Percentiles rank a stretch among this genome's conserved stretches.
phyloP scores from a whole-genome alignment of 768 basidiomycete species.

The Tulasnella sp. region DNA sequence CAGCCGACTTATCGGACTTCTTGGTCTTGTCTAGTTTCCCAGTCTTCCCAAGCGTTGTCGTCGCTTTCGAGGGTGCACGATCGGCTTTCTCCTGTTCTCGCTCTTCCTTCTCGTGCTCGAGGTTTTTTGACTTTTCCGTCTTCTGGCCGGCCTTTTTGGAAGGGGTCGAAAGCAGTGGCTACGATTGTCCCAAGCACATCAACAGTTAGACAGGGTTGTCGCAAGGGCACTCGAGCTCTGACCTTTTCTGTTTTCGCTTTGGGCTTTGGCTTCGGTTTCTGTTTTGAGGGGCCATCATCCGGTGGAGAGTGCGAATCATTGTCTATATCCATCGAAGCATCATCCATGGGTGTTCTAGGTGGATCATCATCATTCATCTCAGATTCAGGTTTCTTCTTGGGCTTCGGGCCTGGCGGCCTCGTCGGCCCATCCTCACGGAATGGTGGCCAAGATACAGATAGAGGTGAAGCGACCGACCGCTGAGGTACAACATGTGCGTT shows the following conservation, averaged over 20 bases:
- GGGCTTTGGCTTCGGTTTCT: slow-evolving; percentile 14
- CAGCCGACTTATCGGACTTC: slow-evolving; percentile 3
- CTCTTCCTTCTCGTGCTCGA: slow-evolving; percentile 12
- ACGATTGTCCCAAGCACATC: not conserved
- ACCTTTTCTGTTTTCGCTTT: slow-evolving; percentile 3
- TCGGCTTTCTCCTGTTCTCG: slow-evolving; percentile 10
- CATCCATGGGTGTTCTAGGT: no score
- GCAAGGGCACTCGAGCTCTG: not conserved
- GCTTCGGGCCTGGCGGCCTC: not conserved
- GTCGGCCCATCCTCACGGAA: not conserved
- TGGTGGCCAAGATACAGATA: not conserved
- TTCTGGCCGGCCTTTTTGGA: not conserved
- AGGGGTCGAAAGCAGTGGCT: not conserved
- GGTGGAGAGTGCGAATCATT: no score
- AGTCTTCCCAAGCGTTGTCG: not conserved
- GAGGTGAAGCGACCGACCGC: not conserved
- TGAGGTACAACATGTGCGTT: slow-evolving; percentile 3
- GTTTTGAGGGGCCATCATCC: not conserved
- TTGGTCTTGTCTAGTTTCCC: not conserved
- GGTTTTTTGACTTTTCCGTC: slow-evolving; percentile 7
- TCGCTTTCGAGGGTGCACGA: not conserved
- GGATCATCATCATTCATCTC: not conserved
- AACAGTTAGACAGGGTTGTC: not conserved
- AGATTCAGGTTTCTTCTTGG: slow-evolving; percentile 1
- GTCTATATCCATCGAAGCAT: no score